These are phyloP conservation scores for Leishmania mexicana DNA, from an alignment of 208 protist genomes.

Conservation along the genomic window DNA sequence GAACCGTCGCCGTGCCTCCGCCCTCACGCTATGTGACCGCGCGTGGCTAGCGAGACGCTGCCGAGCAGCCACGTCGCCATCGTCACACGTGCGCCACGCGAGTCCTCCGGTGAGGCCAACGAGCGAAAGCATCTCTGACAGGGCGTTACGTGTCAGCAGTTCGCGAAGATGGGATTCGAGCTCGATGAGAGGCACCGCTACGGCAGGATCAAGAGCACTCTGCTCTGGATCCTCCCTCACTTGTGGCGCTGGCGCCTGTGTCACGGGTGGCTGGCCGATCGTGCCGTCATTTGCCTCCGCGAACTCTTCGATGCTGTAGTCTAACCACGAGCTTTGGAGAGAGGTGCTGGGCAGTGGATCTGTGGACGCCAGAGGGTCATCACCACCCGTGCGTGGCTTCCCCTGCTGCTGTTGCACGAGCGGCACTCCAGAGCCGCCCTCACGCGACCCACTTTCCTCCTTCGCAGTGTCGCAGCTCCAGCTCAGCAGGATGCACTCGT, in stretches of 20 bases:
- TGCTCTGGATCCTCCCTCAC: not conserved
- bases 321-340: not conserved
- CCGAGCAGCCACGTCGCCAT: not conserved
- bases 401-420: not conserved
- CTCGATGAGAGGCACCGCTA: slow-evolving; percentile 2
- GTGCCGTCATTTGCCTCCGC: not conserved
- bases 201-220: not conserved
- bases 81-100: slow-evolving; percentile 8
- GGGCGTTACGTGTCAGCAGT: slow-evolving; percentile 1
- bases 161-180: slow-evolving; percentile 16
- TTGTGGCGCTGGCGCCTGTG: not conserved
- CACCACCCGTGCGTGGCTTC: not conserved
- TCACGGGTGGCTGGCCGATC: not conserved
- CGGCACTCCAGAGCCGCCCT: not conserved
- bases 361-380: not conserved
- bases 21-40: not conserved
- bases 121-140: slow-evolving; percentile 17
- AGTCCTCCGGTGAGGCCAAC: slow-evolving; percentile 6
- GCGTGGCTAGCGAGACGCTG: not conserved
- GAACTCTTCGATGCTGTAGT: slow-evolving; percentile 5
- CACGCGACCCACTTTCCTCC: not conserved
- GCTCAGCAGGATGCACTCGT: slow-evolving; percentile 16
- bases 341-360: not conserved
- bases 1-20: slow-evolving; percentile 3
- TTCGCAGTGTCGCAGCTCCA: slow-evolving; percentile 17